These are phyloP conservation scores for Graphilbum fragrans DNA, from an alignment of 2,329 filamentous ascomycete genomes.

Conservation along the genomic window DNA sequence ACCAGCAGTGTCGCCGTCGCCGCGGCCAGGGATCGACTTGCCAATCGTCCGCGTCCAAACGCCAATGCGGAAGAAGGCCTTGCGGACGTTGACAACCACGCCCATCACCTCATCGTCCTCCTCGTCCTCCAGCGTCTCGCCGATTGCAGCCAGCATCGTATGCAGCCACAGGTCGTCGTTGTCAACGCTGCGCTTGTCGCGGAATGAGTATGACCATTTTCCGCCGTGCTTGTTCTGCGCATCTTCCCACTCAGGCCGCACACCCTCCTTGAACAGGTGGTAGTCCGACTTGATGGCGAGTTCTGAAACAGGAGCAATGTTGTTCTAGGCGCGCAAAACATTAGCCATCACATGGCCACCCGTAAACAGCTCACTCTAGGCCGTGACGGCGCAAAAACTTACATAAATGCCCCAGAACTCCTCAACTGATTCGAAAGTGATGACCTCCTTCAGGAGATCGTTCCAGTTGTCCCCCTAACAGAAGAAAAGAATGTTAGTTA, in stretches of 20 bases:
- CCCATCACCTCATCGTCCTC: conserved; percentile 97
- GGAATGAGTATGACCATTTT: conserved; percentile 98
- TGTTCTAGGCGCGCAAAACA: conserved; percentile 65
- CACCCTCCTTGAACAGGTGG: conserved; percentile 96
- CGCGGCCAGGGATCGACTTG: conserved; percentile 66
- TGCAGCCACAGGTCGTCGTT: conserved; percentile 96
- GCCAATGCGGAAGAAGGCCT: conserved; percentile 94
- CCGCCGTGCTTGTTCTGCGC: conserved; percentile 97
- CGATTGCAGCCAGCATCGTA: conserved; percentile 91
- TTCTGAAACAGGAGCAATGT: conserved; percentile 91
- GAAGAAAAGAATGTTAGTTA: conserved; percentile 12
- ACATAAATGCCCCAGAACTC: conserved; percentile 99
- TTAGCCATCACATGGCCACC: neutral
- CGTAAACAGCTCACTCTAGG: no score
- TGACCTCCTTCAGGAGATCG: conserved; percentile 93
- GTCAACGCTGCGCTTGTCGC: conserved; percentile 82
- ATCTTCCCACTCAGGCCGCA: conserved; percentile 98
- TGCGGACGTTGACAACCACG: conserved; percentile 96
- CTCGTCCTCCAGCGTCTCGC: conserved; percentile 92
- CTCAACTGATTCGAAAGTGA: conserved; percentile 96
- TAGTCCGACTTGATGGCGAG: conserved; percentile 97
- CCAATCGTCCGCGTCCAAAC: conserved; percentile 95
- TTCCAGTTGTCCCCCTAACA: conserved; percentile 95
- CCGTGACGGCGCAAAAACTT: conserved; percentile 30
- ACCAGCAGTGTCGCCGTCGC: conserved; percentile 58